These are phyloP conservation scores for Penicillium riverlandense DNA, from an alignment of 495 filamentous ascomycete species.

Conservation along the genomic window DNA sequence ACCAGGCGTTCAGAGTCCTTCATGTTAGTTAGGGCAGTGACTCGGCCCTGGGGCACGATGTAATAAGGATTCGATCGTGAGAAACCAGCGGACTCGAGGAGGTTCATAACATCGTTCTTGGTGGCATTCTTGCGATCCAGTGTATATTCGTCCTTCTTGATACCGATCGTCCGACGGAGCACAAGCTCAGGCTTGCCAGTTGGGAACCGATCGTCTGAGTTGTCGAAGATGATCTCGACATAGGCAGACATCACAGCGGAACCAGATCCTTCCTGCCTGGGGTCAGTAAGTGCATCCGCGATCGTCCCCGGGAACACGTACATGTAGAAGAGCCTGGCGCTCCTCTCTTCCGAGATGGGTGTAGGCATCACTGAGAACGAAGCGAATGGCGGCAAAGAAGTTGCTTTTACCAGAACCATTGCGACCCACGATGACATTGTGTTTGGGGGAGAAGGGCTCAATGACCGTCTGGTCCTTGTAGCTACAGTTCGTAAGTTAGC, in stretches of 20 bases:
- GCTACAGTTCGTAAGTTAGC: constrained; percentile 37
- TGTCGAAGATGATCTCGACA: constrained; percentile 98
- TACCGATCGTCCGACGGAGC: constrained; percentile 85
- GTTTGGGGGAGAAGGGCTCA: constrained; percentile 94
- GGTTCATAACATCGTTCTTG: constrained; percentile 89
- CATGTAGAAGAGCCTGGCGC: constrained; percentile 86
- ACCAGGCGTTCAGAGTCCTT: constrained; percentile 85
- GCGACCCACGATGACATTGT: constrained; percentile 98
- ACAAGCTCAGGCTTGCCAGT: constrained; percentile 87
- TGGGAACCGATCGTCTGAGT: constrained; percentile 90
- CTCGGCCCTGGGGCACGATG: constrained; percentile 94
- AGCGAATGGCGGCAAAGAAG: constrained; percentile 98
- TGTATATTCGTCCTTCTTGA: constrained; percentile 98
- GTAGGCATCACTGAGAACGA: constrained; percentile 97
- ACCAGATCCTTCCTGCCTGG: constrained; percentile 74
- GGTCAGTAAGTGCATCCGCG: constrained; percentile 13
- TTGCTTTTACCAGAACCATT: constrained; percentile 99
- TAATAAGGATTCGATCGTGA: constrained; percentile 98
- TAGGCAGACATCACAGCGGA: constrained; percentile 99
- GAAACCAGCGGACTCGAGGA: constrained; percentile 93
- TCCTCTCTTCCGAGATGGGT: constrained; percentile 94
- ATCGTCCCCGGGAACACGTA: constrained; percentile 19
- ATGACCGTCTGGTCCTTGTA: constrained; percentile 99
- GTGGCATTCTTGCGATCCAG: constrained; percentile 94
- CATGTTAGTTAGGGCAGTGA: constrained; percentile 97